Base-by-base conservation (phyloP, 306 rosid species). In the Fragaria ananassa region DNA sequence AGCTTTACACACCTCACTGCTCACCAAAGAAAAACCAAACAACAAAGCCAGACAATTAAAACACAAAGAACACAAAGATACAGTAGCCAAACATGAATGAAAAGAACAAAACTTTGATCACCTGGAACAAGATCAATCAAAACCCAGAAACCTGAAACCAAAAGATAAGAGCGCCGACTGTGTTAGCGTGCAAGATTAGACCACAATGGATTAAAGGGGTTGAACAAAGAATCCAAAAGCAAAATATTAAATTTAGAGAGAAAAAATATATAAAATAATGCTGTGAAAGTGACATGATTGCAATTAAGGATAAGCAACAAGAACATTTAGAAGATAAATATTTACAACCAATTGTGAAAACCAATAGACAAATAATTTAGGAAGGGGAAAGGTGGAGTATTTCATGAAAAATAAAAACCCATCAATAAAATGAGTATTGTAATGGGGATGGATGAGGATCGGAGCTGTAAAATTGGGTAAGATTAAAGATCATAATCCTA, bases 101-200 rank as follows among this genome's bases (percentile, higher is more conserved):
- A 74, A 70, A n/a, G 50, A 68, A 9, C 51, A 31, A 14, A 31
- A 75, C 39, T 67, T 77, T 72, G 60, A 51, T 85, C 72, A 93
- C 96, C 95, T 72, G 45, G 68, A 83, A 80, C 54, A 85, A 79
- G 34, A 75, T 79, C 83, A 77, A 68, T 44, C 85, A 76, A 49
- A 82, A 80, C 83, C 83, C 83, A 72, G 83, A 76, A 87, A 73
- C 73, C 88, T 81, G 87, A 75, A 80, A 65, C 46, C 46, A 83
- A 85, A 64, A 84, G 87, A 91, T 75, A 80, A 83, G 85, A 46
- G 45, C 67, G 70, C 46, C 54, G 76, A 79, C 42, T 31, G 72
- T 29, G 86, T 83, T 90, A 79, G 92, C 97, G 90, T 91, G 84
- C 81, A 78, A 62, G 85, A 79, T 65, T 83, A 85, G 71, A 74